phyloP scores from a whole-genome alignment of 345 rosid genomes.

The Brassica juncea region DNA sequence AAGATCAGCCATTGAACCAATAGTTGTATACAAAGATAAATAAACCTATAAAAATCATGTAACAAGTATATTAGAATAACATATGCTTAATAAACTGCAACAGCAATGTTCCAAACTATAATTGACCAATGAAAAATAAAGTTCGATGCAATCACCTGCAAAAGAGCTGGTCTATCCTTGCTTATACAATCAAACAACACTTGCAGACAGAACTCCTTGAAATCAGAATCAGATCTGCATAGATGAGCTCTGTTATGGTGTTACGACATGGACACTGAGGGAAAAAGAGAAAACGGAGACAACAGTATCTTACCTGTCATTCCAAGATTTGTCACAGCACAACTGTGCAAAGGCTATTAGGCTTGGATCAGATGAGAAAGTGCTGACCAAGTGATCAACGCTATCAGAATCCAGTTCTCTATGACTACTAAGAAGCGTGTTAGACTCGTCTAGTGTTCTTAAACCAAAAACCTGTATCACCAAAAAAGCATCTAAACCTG shows the following conservation, averaged over 20 bases:
- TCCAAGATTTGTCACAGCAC: conserved; percentile 87
- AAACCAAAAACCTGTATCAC: conserved; percentile 76
- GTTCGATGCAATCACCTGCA: conserved; percentile 54
- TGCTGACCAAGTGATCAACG: conserved; percentile 88
- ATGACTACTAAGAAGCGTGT: conserved; percentile 39
- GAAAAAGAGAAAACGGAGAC: background rate
- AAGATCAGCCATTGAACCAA: conserved; percentile 70
- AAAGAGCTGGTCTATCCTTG: conserved; percentile 94
- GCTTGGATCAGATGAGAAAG: conserved; percentile 97
- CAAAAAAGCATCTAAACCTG: conserved; percentile 8
- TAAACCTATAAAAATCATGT: conserved; percentile 58
- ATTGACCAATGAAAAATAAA: background rate
- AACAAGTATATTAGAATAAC: background rate
- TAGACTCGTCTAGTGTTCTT: conserved; percentile 48
- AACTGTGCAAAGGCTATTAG: conserved; percentile 87
- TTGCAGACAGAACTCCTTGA: conserved; percentile 95
- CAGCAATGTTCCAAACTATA: background rate
- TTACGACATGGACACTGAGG: background rate
- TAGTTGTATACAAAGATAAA: conserved; percentile 73
- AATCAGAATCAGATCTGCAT: conserved; percentile 73
- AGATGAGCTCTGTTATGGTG: conserved; percentile 16
- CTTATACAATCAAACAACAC: conserved; percentile 91
- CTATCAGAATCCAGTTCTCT: conserved; percentile 57
- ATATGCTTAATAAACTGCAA: conserved; percentile 5
- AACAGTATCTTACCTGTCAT: conserved; percentile 55